Conservation (phyloP, 2,329 filamentous ascomycete genomes). For the Cryoendolithus antarcticus region DNA sequence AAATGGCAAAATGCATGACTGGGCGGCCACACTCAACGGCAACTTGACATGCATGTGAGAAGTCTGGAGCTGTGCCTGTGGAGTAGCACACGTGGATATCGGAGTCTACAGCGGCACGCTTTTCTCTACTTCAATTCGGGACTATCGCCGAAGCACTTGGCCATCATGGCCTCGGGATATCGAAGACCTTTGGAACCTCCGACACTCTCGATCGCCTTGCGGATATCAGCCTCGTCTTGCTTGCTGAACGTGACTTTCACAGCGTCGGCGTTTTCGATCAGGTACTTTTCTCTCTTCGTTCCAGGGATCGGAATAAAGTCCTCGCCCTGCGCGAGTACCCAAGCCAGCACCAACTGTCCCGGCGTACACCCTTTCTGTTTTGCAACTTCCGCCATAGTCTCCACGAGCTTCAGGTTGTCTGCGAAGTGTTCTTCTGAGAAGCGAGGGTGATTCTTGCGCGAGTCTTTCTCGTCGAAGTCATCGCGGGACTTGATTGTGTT, state of each 20-base stretch:
- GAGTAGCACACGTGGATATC: no score
- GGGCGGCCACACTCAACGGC: no score
- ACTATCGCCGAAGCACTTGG: conserved; percentile 15
- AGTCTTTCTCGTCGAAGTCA: conserved; percentile 35
- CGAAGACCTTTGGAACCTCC: conserved; percentile 24
- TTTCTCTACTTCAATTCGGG: conserved; percentile 7
- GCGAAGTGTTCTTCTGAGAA: conserved; percentile 54
- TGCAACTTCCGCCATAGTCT: conserved; percentile 47
- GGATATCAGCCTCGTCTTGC: conserved; percentile 27
- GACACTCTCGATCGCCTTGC: conserved; percentile 21
- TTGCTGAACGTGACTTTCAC: conserved; percentile 23
- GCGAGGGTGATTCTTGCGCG: conserved; percentile 38
- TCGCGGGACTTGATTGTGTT: conserved; percentile 36
- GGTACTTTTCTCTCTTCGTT: conserved; percentile 36
- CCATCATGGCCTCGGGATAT: conserved; percentile 27
- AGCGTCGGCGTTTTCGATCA: conserved; percentile 35
- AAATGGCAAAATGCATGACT: no score
- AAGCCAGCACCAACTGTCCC: conserved; percentile 55
- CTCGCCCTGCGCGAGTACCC: conserved; percentile 45
- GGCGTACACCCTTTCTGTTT: conserved; percentile 45
- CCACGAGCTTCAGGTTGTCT: conserved; percentile 51
- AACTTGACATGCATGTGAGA: no score
- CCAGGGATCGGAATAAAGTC: conserved; percentile 57
- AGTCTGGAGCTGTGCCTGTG: no score
- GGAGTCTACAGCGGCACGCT: no score